Evolutionary conservation across 2,329 filamentous ascomycete genomes (phyloP), one percentile per base, ranked within the genome.

Genomic region (Emydomyces testavorans): DNA sequence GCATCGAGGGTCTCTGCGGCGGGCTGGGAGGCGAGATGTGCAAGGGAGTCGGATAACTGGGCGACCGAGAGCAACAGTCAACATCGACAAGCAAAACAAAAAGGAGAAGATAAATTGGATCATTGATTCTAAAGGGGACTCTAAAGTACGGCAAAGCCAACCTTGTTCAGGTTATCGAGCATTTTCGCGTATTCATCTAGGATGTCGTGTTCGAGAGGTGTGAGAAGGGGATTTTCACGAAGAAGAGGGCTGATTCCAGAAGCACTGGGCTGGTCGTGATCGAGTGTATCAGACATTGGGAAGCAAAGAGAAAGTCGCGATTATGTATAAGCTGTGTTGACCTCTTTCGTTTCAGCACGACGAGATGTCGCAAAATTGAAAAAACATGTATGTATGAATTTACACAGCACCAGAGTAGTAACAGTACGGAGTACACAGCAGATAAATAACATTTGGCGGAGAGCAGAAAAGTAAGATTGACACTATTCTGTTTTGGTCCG

Each of bases 131-230:
- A 10, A 28, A 42, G 15, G 6, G 16, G 16, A n/a, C 7, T 18
- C 5, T 7, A 2, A 24, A 11, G 11, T 13, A 29, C 7, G n/a
- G 35, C 21, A 3, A 31, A 10, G 13, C 24, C 16, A 67, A 90
- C 92, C 70, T 83, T 83, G 60, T 93, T 94, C 75, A 98, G 82
- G 62, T 96, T 98, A 57, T 83, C 82, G 0, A 90, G 78, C 26
- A 98, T 70, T 11, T 83, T 76, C 56, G 90, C 80, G 62, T 98
- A 98, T 66, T 98, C 92, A 53, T 96, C 88, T 1, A 98, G 73
- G 1, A 98, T 83, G 62, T 96, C 87, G 65, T 94, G 89, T 70
- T 98, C 89, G 6, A 94, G 76, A 3, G 87, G 83, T 0, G 82
- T 76, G 52, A 94, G 62, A 18, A 62, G 57, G 0, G 64, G 58